Base-by-base conservation (phyloP, 2,329 filamentous ascomycete species). In the Pseudogymnoascus sp. region DNA sequence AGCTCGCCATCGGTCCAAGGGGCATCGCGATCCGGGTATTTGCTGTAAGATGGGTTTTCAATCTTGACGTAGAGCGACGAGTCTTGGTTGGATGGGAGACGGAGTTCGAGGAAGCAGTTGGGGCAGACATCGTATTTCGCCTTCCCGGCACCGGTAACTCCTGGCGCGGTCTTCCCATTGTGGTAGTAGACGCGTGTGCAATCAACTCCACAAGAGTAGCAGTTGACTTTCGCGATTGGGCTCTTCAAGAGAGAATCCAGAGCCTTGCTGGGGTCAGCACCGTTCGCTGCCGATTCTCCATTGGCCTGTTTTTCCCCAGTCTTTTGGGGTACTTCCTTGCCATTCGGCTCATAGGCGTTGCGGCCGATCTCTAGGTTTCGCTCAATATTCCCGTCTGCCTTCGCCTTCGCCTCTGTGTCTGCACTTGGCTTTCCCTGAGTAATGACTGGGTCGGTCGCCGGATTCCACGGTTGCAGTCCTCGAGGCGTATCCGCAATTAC, bases 401-500 rank as follows among this genome's bases (percentile, higher is more conserved):
- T 83, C 1, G 88, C 88, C 70, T 86, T 87, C 2, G 66, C 63
- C 28, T 71, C 70, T 18, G 71, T 72, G 59, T 72, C 82, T 59
- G 74, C 74, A 64, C 75, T 82, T 67, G 79, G 80, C 71, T 83
- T 85, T 60, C 84, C 84, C 65, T 85, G 78, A n/a, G 81, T 71
- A 4, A 86, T 78, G 39, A 85, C 75, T 6, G 90, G 85, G 68
- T 91, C 89, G 1, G 91, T 87, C 15, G 89, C 89, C 15, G 94
- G 94, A 72, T 99, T 94, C 84, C 93, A 96, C 22, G 93, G 89
- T 73, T 97, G 93, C 59, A 99, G 82, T 37, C 94, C 94, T 62
- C 94, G 87, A 60, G 94, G 94, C 0, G 94, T 99, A 73, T 99
- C 94, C 71, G 91, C 94, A 61, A 93, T 93, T 64, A 97, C 87